Conservation (phyloP, 2,329 filamentous ascomycete species). For the Microcyclospora pomicola region DNA sequence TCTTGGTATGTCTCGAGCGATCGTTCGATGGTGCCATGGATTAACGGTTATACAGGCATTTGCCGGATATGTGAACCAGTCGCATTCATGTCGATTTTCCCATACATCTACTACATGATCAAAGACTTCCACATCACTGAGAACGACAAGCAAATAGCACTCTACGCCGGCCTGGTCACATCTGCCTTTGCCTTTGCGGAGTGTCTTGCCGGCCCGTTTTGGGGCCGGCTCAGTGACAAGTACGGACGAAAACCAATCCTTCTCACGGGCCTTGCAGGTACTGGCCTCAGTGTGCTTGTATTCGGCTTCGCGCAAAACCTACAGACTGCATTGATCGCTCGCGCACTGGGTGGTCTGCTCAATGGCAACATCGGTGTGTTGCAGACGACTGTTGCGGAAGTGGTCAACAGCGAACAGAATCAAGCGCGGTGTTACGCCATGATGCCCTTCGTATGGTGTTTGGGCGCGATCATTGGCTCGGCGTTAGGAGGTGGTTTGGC, state of each 20-base stretch:
- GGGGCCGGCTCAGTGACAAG: slow-evolving; percentile 83
- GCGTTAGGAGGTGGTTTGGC: slow-evolving; percentile 83
- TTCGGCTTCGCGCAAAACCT: slow-evolving; percentile 84
- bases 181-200: slow-evolving; percentile 93
- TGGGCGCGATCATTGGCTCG: slow-evolving; percentile 89
- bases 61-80: slow-evolving; percentile 97
- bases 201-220: slow-evolving; percentile 81
- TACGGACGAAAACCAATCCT: slow-evolving; percentile 88
- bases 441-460: slow-evolving; percentile 96
- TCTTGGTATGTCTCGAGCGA: slow-evolving; percentile 30
- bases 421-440: slow-evolving; percentile 91
- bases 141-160: slow-evolving; percentile 64
- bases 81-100: slow-evolving; percentile 98
- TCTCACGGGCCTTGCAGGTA: slow-evolving; percentile 77
- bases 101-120: slow-evolving; percentile 97
- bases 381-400: slow-evolving; percentile 86
- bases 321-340: slow-evolving; percentile 68
- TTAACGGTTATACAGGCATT: slow-evolving; percentile 27
- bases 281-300: slow-evolving; percentile 77
- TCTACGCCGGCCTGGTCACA: slow-evolving; percentile 92
- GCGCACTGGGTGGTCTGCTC: slow-evolving; percentile 76
- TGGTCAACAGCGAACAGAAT: slow-evolving; percentile 85
- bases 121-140: slow-evolving; percentile 76
- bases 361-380: slow-evolving; percentile 96
- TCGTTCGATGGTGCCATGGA: neutral